Percentiles rank a stretch among this genome's conserved stretches.
These are phyloP conservation scores for Populus pruinosa DNA, from an alignment of 345 rosid species.

Conservation along the genomic window DNA sequence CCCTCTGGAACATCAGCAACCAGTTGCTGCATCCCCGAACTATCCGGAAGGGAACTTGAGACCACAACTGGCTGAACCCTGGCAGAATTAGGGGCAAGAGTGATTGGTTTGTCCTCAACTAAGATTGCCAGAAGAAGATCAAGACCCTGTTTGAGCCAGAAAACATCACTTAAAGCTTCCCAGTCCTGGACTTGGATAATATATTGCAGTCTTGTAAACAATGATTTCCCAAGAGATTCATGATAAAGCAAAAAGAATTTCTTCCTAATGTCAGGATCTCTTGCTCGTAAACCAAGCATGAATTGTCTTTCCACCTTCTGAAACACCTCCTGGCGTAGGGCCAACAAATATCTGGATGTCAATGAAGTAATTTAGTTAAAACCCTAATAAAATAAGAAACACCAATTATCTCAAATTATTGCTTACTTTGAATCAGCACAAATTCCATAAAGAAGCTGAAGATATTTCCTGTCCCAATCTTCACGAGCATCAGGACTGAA, in stretches of 20 bases:
- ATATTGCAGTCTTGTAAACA: slow-evolving; percentile 78
- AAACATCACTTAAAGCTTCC: slow-evolving; percentile 98
- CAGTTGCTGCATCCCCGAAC: slow-evolving; percentile 55
- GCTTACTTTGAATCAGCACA: slow-evolving; percentile 87
- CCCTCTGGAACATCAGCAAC: slow-evolving; percentile 57
- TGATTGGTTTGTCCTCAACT: slow-evolving; percentile 83
- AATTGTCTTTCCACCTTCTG: slow-evolving; percentile 94
- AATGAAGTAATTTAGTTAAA: slow-evolving; percentile 21
- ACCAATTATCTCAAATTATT: slow-evolving; percentile 8
- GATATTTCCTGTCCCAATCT: slow-evolving; percentile 96
- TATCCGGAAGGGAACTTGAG: slow-evolving; percentile 56
- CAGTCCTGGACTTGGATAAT: slow-evolving; percentile 90
- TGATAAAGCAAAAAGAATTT: slow-evolving; percentile 83
- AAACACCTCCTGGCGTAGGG: slow-evolving; percentile 87
- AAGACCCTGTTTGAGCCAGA: slow-evolving; percentile 99
- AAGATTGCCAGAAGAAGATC: slow-evolving; percentile 92
- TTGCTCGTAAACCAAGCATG: slow-evolving; percentile 96
- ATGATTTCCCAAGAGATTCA: slow-evolving; percentile 69
- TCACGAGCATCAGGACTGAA: slow-evolving; percentile 59
- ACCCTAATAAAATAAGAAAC: slow-evolving; percentile 14
- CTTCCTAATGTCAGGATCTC: slow-evolving; percentile 85
- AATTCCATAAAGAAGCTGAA: slow-evolving; percentile 81
- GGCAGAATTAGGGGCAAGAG: slow-evolving; percentile 95
- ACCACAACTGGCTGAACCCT: slow-evolving; percentile 63
- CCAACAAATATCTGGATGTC: slow-evolving; percentile 53